Conservation (phyloP, 805 yeast species). For the Hanseniaspora occidentalis region DNA sequence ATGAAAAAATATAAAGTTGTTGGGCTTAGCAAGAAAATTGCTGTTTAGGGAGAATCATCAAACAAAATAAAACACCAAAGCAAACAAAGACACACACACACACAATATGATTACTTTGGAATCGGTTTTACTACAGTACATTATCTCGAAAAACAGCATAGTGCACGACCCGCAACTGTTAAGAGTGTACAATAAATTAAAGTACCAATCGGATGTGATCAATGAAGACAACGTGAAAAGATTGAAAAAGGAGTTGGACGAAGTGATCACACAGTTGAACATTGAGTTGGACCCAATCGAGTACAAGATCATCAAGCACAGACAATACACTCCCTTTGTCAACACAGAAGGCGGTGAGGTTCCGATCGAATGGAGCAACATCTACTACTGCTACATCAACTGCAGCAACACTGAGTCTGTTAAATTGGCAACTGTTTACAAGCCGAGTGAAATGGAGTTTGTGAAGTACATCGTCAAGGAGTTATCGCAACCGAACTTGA, state of each 20-base stretch:
- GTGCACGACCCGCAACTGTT: not conserved
- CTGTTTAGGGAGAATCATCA: too few species aligned
- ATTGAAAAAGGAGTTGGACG: not conserved
- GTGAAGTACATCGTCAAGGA: constrained; percentile 18
- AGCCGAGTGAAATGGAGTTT: constrained; percentile 17
- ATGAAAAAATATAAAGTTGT: too few species aligned
- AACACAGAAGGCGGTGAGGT: not conserved
- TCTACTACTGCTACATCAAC: constrained; percentile 19
- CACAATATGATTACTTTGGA: not conserved
- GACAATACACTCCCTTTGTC: constrained; percentile 1
- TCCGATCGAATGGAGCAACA: constrained; percentile 9
- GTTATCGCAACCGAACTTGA: constrained; percentile 2
- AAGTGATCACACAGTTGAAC: not conserved
- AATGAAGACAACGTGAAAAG: not conserved
- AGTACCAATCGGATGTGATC: not conserved
- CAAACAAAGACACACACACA: not conserved
- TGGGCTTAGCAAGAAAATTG: too few species aligned
- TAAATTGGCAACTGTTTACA: constrained; percentile 18
- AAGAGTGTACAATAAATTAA: not conserved
- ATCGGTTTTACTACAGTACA: not conserved
- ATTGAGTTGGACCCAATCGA: not conserved
- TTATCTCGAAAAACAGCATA: not conserved
- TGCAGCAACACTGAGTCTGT: constrained; percentile 15
- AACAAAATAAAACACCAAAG: too few species aligned
- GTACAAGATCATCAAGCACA: not conserved